These are phyloP conservation scores for Scalesia atractyloides DNA, from an alignment of 129 eudicot species.

Conservation along the genomic window DNA sequence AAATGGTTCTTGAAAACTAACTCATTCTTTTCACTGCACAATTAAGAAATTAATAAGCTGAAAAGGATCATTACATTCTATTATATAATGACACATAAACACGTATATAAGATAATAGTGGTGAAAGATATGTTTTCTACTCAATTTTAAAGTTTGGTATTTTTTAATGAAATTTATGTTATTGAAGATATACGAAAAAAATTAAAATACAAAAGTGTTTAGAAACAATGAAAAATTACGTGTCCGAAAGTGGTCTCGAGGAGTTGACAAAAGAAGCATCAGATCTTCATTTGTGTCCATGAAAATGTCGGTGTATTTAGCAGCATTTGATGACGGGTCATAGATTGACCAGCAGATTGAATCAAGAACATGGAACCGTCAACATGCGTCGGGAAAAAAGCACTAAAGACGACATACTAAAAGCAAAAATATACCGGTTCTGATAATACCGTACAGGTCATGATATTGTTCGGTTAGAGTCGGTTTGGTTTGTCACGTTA, in stretches of 20 bases:
- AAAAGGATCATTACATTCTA: too few species aligned
- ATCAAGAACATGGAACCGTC: too few species aligned
- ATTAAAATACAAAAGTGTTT: not conserved
- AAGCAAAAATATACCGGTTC: too few species aligned
- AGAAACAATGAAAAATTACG: conserved; percentile 35
- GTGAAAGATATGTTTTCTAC: conserved; percentile 4
- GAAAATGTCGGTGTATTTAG: conserved; percentile 61
- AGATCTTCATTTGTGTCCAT: conserved; percentile 50
- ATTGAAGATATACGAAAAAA: not conserved
- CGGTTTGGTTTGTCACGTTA: too few species aligned
- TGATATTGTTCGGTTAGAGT: too few species aligned
- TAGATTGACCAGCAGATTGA: conserved; percentile 92
- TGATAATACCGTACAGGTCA: too few species aligned
- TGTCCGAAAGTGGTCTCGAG: too few species aligned
- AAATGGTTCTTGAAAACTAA: conserved; percentile 72
- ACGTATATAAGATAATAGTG: not conserved
- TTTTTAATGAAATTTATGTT: not conserved
- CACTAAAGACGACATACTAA: too few species aligned
- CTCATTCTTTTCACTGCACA: too few species aligned
- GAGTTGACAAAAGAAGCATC: conserved; percentile 66
- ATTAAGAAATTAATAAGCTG: too few species aligned
- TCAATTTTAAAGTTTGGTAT: not conserved
- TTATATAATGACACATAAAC: conserved; percentile 1
- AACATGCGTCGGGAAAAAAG: too few species aligned
- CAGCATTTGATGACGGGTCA: conserved; percentile 76